Base-by-base conservation (phyloP, 805 yeast species). In the Cyberlindnera maritima region DNA sequence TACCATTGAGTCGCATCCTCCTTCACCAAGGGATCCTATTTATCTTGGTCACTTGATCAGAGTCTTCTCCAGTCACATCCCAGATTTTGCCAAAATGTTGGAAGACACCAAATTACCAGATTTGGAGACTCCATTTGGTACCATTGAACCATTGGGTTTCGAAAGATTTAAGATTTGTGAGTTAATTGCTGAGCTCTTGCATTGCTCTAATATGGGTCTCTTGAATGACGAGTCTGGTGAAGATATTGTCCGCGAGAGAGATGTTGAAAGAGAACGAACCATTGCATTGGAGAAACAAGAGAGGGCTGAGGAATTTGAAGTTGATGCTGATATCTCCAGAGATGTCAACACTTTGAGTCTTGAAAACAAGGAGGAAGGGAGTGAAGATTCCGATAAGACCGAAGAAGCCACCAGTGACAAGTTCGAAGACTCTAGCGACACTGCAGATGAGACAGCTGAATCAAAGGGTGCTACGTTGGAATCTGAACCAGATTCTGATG, bases 201-300 rank as follows among this genome's bases (percentile, higher is more conserved):
- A 94, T 66, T 94, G 99, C 62, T 89, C 97, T n/a, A 94, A 94
- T 67, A 94, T 94, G 98, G 88, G 85, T 0, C 73, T 90, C 17
- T 75, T 94, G 55, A 94, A 92, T 63, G 89, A 91, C 39, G 80
- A 77, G 35, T 75, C 75, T 43, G 89, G 91, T 45, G 83, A 88
- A 64, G 72, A 73, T 26, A 75, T 88, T 37, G 81, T 89, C 20
- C 65, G 67, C 33, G 80, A 83, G 47, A 76, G 97, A 41, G 96
- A 90, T 59, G 64, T 67, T 12, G 79, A 83, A 49, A 75, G 97
- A 49, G 71, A 69, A 19, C 71, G 83, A 19, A 70, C 85, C 41
- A 68, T 68, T 46, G 68, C 68, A 10, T 52, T 58, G 58, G 70
- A 58, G 46, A 59, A 40, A 37, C 55, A 49, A 19, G 49, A 61